Percentiles rank a stretch among this genome's conserved stretches.
phyloP scores from a whole-genome alignment of 179 eudicot species.

The Nepenthes alata region DNA sequence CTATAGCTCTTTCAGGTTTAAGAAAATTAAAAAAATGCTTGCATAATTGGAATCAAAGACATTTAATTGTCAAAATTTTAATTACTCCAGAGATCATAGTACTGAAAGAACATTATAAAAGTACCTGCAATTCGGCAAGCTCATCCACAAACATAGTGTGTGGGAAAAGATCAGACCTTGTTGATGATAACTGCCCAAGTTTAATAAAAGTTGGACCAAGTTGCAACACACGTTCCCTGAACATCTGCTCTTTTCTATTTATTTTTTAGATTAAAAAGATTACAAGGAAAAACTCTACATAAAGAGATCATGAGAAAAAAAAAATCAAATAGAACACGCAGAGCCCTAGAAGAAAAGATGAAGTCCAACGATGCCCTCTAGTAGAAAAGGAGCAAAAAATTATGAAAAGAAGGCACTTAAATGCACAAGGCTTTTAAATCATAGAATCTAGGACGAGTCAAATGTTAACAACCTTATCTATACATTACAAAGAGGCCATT shows the following conservation, averaged over 20 bases:
- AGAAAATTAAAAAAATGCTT: no score
- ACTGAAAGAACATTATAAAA: not conserved
- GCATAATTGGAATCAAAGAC: no score
- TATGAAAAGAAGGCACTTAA: no score
- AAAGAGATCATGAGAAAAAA: not conserved
- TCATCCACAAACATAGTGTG: conserved; percentile 82
- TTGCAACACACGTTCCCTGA: conserved; percentile 77
- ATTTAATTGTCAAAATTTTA: no score
- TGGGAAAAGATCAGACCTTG: conserved; percentile 95
- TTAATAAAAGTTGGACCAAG: conserved; percentile 98
- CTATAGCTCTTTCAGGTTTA: not conserved
- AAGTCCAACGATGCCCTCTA: no score
- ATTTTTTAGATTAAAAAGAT: conserved; percentile 26
- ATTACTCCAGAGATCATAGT: no score
- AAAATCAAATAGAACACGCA: not conserved
- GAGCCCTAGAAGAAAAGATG: no score
- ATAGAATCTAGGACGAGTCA: no score
- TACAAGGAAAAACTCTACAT: not conserved
- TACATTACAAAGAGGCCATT: no score
- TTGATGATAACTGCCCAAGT: conserved; percentile 82
- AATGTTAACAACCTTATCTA: no score
- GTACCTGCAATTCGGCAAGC: conserved; percentile 95
- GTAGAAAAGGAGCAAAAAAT: not conserved
- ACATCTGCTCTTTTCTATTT: conserved; percentile 68
- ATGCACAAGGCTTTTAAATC: no score